phyloP scores from a whole-genome alignment of 2,329 filamentous ascomycete species.

The Xylaria sp. region DNA sequence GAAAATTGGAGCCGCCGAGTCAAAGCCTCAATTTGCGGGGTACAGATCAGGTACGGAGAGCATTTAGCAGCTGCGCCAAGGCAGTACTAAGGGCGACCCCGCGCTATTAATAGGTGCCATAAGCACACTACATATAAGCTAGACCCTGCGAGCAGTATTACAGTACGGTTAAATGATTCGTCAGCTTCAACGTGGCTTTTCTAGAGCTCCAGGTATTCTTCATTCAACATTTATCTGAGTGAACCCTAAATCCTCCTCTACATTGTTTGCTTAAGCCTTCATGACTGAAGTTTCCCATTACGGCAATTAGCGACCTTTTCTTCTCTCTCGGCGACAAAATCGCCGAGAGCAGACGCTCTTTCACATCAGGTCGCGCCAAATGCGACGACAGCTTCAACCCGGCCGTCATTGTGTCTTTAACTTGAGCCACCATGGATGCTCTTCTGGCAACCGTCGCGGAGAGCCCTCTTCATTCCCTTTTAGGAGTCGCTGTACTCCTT shows the following conservation, averaged over 20 bases:
- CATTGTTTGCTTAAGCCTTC: not conserved
- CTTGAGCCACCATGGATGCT: conserved; percentile 38
- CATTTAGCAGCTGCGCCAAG: not conserved
- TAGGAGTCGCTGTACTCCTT: conserved; percentile 51
- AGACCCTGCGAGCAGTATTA: conserved; percentile 19
- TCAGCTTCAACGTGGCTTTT: conserved; percentile 41
- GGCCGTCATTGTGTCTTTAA: conserved; percentile 2
- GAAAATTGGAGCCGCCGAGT: not conserved
- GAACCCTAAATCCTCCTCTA: not conserved
- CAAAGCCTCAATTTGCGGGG: conserved; percentile 19
- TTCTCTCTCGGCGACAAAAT: conserved; percentile 31
- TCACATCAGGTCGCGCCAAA: not conserved
- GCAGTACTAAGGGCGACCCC: not conserved
- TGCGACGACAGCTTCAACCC: conserved; percentile 19
- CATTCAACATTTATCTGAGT: not conserved
- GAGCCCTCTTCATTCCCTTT: conserved; percentile 54
- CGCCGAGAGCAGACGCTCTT: conserved; percentile 31
- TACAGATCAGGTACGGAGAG: not conserved
- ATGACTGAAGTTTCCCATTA: not conserved
- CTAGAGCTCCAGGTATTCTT: conserved; percentile 7
- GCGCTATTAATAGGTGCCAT: not conserved
- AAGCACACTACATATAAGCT: conserved; percentile 7
- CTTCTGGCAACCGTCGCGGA: conserved; percentile 45
- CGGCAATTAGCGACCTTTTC: not conserved
- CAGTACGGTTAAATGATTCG: conserved; percentile 25